Evolutionary conservation across 257 asterid genomes (phyloP), one percentile per base, ranked within the genome.

Genomic region (Gardenia jasminoides): DNA sequence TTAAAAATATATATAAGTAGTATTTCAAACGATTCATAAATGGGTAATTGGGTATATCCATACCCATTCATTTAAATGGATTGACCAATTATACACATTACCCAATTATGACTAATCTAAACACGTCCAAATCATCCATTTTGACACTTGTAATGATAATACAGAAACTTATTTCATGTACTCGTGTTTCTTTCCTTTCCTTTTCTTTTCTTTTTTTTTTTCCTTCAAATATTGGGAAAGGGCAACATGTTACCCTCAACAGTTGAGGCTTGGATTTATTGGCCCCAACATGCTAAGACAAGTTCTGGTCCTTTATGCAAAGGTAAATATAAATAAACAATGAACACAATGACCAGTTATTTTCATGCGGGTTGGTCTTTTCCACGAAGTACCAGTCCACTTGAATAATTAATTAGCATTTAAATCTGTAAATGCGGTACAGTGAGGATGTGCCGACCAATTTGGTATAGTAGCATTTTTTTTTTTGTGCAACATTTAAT

Each of bases 381-480:
- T 54, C 61, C 61, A 54, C 6, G 26, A 19, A 54, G 62, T 54
- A 54, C 0, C 19, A 52, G 16, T 17, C 59, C 59, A 54, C 62
- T 54, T 6, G n/a, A 54, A n/a, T 54, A 58, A 58, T 22, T 58
- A 58, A 58, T 54, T 22, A 46, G 7, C 62, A 30, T 36, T 33
- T 43, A 36, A 68, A 33, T n/a, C 43, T n/a, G 6, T 26, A 31
- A 76, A 56, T 78, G 75, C 30, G 69, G 59, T 65, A 67, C 82
- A 52, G 75, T 47, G 22, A 76, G 72, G 72, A 61, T 72, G 67
- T 61, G 1, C 74, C 67, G 74, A 72, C 74, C 65, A 43, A 16
- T 22, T 79, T 24, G 59, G 30, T 68, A 78, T 9, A 78, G 6
- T 33, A 24, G 26, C 4, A 46, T 54, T 10, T 24, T 58, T 67